A percentile compares a stretch with the other conserved stretches of the same genome.
These are phyloP conservation scores for Grigorovia humatica DNA, from an alignment of 805 yeast genomes.

Conservation along the genomic window DNA sequence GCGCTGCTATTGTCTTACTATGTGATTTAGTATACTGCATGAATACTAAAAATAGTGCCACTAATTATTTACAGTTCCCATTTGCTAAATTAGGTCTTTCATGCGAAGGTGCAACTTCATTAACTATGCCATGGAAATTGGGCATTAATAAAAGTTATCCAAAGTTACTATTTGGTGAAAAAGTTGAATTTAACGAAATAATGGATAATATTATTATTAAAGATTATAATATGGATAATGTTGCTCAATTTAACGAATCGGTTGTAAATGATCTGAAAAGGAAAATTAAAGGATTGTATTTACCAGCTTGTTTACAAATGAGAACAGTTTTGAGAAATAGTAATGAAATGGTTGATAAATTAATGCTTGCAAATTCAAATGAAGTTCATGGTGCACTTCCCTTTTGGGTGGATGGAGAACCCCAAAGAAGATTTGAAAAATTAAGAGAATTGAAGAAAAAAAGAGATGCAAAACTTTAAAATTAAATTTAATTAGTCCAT, in stretches of 20 bases:
- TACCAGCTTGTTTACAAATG: constrained; percentile 35
- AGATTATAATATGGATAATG: constrained; percentile 32
- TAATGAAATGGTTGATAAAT: constrained; percentile 18
- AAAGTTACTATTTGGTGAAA: constrained; percentile 59
- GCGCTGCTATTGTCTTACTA: constrained; percentile 62
- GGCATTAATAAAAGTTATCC: constrained; percentile 68
- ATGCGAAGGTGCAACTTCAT: constrained; percentile 69
- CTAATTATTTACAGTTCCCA: constrained; percentile 54
- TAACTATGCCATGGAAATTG: constrained; percentile 55
- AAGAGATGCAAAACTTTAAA: constrained; percentile 25
- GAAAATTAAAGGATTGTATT: constrained; percentile 29
- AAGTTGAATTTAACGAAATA: constrained; percentile 51
- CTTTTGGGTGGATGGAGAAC: constrained; percentile 63
- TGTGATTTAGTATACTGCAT: constrained; percentile 68
- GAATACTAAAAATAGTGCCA: constrained; percentile 29
- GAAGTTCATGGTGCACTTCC: constrained; percentile 63
- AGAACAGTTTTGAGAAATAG: constrained; percentile 30
- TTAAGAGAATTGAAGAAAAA: constrained; percentile 36
- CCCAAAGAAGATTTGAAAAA: constrained; percentile 55
- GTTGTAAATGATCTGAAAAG: constrained; percentile 33
- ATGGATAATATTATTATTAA: constrained; percentile 53
- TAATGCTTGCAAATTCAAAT: constrained; percentile 44
- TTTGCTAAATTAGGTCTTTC: constrained; percentile 76
- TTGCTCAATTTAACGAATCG: constrained; percentile 38
- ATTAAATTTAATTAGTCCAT: not conserved